Conservation (phyloP, 2,329 filamentous ascomycete species). For the Sporothrix pallida region DNA sequence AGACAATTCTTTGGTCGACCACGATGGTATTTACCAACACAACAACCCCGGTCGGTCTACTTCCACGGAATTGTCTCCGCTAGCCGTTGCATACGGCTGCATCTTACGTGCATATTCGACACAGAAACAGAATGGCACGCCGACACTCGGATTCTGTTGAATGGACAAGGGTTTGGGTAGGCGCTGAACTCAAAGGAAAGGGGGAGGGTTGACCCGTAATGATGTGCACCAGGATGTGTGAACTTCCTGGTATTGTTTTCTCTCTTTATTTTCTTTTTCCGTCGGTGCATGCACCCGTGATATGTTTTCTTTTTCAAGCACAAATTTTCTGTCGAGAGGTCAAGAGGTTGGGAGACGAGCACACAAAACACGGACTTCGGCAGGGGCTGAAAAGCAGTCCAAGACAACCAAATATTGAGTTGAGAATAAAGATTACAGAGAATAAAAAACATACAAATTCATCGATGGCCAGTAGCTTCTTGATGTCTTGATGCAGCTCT, state of each 20-base stretch:
- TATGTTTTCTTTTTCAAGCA: background rate
- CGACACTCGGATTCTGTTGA: too few species aligned
- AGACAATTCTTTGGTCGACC: background rate
- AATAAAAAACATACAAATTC: too few species aligned
- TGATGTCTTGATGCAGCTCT: background rate
- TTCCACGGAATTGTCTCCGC: slow-evolving; percentile 6
- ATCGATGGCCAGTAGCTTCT: too few species aligned
- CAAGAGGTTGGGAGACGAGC: background rate
- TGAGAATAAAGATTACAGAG: too few species aligned
- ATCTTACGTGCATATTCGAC: background rate
- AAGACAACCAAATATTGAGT: background rate
- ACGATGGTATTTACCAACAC: too few species aligned
- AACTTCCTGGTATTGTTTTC: background rate
- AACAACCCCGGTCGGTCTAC: too few species aligned
- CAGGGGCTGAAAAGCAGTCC: background rate
- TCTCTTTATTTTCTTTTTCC: background rate
- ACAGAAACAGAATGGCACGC: background rate
- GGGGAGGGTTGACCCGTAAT: background rate
- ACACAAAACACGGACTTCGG: background rate
- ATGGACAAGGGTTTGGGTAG: background rate
- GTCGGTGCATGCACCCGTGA: slow-evolving; percentile 3
- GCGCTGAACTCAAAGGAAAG: background rate
- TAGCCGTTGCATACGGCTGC: background rate
- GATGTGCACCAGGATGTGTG: background rate
- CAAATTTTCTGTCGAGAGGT: background rate